Base-by-base conservation (phyloP, 164 flowering plant species). In the Kalanchoe fedtschenkoi region DNA sequence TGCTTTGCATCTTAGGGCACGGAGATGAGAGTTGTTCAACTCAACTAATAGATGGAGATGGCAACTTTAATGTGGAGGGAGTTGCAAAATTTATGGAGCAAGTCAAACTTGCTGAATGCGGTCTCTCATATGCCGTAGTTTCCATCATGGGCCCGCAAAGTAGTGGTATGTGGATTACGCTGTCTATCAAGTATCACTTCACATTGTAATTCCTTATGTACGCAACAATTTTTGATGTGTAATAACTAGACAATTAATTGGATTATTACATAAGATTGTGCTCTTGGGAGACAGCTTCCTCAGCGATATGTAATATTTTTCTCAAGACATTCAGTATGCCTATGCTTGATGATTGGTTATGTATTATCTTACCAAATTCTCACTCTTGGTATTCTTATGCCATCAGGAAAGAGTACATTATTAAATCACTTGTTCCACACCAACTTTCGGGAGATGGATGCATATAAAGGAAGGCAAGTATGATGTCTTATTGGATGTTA, bases 101-200 rank as follows among this genome's bases (percentile, higher is more conserved):
- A 21, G 83, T 86, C 34, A 88, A 80, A 66, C 72, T 93, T 38
- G 81, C 76, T 0, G 92, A 86, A 64, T 86, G 95, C 71, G 98
- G 97, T 24, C 86, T 89, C 62, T 93, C 98, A 14, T 93, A 93
- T 76, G 97, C 96, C 16, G 83, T 93, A 39, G 97, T 89, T 58
- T 87, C 98, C 68, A 93, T 93, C 70, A 93, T 93, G 97, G 98
- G 97, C n/a, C 98, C 96, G 22, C 97, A 92, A 74, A 92, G 96
- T 73, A 92, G 98, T 75, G 98, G 98, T 92, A 83, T 75, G 84
- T 22, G 39, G 5, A 37, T 37, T 37, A 37, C n/a, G 10, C 39
- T 37, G 10, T 37, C 39, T 37, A 8, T 14, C 10, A 8, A 37
- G 13, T 37, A 8, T 8, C 39, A 37, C n/a, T n/a, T n/a, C n/a